Conservation (phyloP, 768 basidiomycete genomes). For the Cyclocybe cylindracea region DNA sequence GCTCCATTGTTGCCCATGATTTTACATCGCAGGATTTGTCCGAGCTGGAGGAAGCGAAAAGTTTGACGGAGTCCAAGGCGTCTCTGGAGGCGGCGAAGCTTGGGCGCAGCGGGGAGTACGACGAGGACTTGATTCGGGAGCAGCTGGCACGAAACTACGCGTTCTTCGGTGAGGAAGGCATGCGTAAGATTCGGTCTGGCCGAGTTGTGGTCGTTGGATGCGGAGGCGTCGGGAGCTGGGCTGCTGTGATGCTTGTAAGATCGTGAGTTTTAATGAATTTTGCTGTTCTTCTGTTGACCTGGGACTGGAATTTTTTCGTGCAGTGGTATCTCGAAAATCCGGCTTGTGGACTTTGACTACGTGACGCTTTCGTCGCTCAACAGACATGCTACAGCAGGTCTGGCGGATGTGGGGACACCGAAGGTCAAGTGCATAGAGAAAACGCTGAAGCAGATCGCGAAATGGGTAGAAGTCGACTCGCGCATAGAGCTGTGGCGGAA, state of each 20-base stretch:
- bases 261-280: slow-evolving; percentile 57
- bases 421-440: slow-evolving; percentile 83
- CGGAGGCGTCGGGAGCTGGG: slow-evolving; percentile 97
- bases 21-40: background rate
- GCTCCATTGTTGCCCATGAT: slow-evolving; percentile 44
- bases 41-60: background rate
- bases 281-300: background rate
- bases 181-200: slow-evolving; percentile 72
- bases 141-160: slow-evolving; percentile 93
- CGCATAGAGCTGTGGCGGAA: slow-evolving; percentile 86
- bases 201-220: slow-evolving; percentile 91
- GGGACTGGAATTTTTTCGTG: slow-evolving; percentile 1
- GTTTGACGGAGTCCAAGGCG: slow-evolving; percentile 7
- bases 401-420: slow-evolving; percentile 91
- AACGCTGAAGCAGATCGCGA: slow-evolving; percentile 68
- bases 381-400: slow-evolving; percentile 86
- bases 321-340: slow-evolving; percentile 75
- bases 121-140: slow-evolving; percentile 84
- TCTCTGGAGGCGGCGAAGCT: slow-evolving; percentile 6
- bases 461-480: slow-evolving; percentile 87
- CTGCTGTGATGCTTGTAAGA: slow-evolving; percentile 88
- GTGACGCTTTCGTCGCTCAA: slow-evolving; percentile 95
- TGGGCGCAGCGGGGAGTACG: slow-evolving; percentile 37
- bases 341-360: slow-evolving; percentile 94
- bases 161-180: slow-evolving; percentile 90